Percentiles rank a stretch among this genome's conserved stretches.
Conservation (phyloP, 306 rosid genomes). For the Nissolia schottii region DNA sequence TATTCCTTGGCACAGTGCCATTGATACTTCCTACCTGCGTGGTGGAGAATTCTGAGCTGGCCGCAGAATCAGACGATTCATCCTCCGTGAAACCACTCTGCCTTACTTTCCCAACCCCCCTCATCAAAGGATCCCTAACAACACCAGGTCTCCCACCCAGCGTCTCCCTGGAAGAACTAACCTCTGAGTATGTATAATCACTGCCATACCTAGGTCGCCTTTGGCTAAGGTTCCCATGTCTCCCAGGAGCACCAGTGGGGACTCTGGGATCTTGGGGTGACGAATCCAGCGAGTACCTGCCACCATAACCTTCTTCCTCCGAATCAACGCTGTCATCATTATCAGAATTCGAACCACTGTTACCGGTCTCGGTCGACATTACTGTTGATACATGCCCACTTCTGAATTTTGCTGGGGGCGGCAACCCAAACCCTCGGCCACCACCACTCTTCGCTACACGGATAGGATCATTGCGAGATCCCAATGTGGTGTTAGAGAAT, state of each 20-base stretch:
- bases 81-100: slow-evolving; percentile 69
- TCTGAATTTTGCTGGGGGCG: slow-evolving; percentile 81
- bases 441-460: slow-evolving; percentile 40
- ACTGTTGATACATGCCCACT: slow-evolving; percentile 64
- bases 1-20: slow-evolving; percentile 46
- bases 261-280: slow-evolving; percentile 63
- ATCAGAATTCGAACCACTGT: slow-evolving; percentile 64
- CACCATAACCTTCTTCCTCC: slow-evolving; percentile 66
- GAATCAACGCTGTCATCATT: slow-evolving; percentile 58
- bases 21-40: slow-evolving; percentile 81
- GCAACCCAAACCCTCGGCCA: slow-evolving; percentile 71
- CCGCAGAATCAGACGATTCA: slow-evolving; percentile 86
- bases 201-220: slow-evolving; percentile 44
- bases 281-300: slow-evolving; percentile 77
- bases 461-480: slow-evolving; percentile 62
- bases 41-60: slow-evolving; percentile 81
- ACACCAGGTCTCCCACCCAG: slow-evolving; percentile 41
- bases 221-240: slow-evolving; percentile 40
- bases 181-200: slow-evolving; percentile 73
- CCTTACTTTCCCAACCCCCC: slow-evolving; percentile 39
- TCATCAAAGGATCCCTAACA: slow-evolving; percentile 30
- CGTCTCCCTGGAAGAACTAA: slow-evolving; percentile 92
- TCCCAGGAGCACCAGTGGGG: slow-evolving; percentile 36
- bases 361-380: slow-evolving; percentile 34
- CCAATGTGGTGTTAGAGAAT: slow-evolving; percentile 35